Conservation (phyloP, 345 rosid species). For the Salix exigua region DNA sequence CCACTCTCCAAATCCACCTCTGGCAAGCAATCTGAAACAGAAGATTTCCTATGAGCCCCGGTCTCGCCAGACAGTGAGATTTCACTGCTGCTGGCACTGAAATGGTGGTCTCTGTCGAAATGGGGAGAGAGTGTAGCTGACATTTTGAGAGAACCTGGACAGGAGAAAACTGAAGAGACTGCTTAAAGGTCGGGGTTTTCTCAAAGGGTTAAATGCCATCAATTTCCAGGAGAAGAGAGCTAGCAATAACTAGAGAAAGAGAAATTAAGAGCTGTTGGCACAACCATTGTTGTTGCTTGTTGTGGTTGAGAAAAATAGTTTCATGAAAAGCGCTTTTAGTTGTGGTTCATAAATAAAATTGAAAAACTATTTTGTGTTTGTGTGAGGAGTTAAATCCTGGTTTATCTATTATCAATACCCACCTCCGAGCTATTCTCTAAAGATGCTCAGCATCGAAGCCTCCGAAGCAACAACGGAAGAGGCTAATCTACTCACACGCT, state of each 20-base stretch:
- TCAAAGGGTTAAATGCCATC: neutral
- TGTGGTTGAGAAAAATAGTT: no score
- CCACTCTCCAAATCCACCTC: slow-evolving; percentile 55
- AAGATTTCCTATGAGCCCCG: slow-evolving; percentile 34
- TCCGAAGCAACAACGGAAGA: no score
- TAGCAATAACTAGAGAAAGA: neutral
- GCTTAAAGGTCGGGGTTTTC: neutral
- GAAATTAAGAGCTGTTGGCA: no score
- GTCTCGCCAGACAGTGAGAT: slow-evolving; percentile 41
- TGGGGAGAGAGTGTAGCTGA: slow-evolving; percentile 21
- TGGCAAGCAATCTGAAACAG: slow-evolving; percentile 41
- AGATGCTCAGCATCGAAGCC: no score
- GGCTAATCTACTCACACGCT: no score
- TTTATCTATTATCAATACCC: no score
- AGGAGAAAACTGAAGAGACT: neutral
- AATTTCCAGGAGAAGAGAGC: neutral
- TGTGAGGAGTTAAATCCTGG: no score
- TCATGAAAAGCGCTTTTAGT: no score
- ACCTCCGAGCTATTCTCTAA: no score
- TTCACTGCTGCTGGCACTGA: slow-evolving; percentile 25
- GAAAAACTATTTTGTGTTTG: no score
- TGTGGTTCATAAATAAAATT: no score
- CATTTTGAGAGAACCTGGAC: slow-evolving; percentile 33
- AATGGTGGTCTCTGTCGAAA: slow-evolving; percentile 8
- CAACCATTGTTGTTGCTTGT: no score